phyloP scores from a whole-genome alignment of 2,329 filamentous ascomycete species.

The Dactylellina haptotyla region DNA sequence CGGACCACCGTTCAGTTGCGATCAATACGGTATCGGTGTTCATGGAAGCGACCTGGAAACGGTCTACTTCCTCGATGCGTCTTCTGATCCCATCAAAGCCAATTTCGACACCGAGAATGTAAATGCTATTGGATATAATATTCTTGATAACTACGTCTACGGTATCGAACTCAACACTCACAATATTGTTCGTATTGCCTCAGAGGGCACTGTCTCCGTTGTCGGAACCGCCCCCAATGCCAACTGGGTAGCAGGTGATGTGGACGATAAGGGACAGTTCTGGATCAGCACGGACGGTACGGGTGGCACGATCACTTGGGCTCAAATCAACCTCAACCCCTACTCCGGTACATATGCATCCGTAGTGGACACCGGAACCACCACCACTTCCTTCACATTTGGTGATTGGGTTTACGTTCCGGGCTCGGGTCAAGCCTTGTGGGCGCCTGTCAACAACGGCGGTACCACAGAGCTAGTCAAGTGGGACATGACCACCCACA shows the following conservation, averaged over 20 bases:
- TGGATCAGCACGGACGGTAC: not conserved
- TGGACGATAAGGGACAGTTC: conserved; percentile 5
- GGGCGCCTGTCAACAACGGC: not conserved
- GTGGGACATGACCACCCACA: not conserved
- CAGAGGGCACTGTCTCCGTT: not conserved
- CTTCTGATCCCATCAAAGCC: not conserved
- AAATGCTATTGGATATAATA: conserved; percentile 19
- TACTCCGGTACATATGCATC: not conserved
- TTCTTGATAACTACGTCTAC: conserved; percentile 17
- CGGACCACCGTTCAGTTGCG: not conserved
- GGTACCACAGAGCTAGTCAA: not conserved
- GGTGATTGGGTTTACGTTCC: conserved; percentile 19
- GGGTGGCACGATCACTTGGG: not conserved
- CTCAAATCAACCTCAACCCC: conserved; percentile 13
- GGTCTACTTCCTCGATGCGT: not conserved
- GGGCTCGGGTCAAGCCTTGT: not conserved
- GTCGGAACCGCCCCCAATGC: not conserved
- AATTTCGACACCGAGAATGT: not conserved
- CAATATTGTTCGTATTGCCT: not conserved
- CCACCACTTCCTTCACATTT: not conserved
- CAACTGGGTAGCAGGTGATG: not conserved
- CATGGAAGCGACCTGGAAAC: not conserved
- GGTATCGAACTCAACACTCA: not conserved
- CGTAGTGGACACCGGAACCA: not conserved
- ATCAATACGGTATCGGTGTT: conserved; percentile 2